Evolutionary conservation across 2,329 filamentous ascomycete genomes (phyloP).

Genomic region (Alternaria sp.): DNA sequence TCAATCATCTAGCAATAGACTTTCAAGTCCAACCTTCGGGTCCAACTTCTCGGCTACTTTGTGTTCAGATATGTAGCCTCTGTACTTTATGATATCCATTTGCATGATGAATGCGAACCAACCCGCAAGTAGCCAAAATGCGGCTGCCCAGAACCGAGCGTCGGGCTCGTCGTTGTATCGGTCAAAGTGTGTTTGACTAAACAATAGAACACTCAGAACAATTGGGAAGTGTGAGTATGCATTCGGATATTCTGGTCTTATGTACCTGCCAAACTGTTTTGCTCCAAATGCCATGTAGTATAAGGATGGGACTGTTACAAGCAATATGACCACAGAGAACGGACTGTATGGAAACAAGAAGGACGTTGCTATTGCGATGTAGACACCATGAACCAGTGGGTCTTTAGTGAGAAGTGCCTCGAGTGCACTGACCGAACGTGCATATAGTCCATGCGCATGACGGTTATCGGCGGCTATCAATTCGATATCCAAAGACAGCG

Average conservation of each 20-base stretch:
- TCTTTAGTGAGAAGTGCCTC: background rate
- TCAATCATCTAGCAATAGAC: background rate
- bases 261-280: background rate
- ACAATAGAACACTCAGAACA: background rate
- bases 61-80: background rate
- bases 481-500: background rate
- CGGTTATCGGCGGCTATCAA: background rate
- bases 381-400: background rate
- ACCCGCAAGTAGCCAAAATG: background rate
- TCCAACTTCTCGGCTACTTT: background rate
- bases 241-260: background rate
- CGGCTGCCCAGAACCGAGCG: too few relatives aligned
- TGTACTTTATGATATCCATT: background rate
- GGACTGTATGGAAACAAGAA: fast-evolving
- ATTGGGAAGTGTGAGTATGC: background rate
- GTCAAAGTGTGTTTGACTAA: background rate
- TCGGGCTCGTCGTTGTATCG: background rate
- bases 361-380: background rate
- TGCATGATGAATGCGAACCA: background rate
- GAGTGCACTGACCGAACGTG: background rate
- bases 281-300: background rate
- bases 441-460: background rate
- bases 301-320: fast-evolving
- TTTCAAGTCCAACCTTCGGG: background rate
- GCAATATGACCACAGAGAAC: fast-evolving